Conservation (phyloP, 257 asterid genomes). For the Fraxinus cuspidata region DNA sequence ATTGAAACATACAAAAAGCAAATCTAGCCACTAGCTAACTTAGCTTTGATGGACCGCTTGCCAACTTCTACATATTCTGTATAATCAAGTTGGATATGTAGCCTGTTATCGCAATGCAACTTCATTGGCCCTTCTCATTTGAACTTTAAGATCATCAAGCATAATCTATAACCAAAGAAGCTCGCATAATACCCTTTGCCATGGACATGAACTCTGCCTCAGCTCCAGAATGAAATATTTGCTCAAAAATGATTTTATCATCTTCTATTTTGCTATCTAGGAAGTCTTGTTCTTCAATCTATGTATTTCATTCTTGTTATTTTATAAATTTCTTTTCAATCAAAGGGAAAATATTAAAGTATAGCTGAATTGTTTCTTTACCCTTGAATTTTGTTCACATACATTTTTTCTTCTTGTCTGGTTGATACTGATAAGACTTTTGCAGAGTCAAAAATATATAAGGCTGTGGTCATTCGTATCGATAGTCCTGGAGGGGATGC, state of each 20-base stretch:
- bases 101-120: neutral
- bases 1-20: neutral
- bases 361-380: neutral
- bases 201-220: neutral
- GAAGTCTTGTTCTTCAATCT: neutral
- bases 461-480: slow-evolving; percentile 88
- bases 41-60: neutral
- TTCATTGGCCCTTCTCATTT: slow-evolving; percentile 10
- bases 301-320: neutral
- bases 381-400: slow-evolving; percentile 7
- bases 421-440: slow-evolving; percentile 16
- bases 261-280: neutral
- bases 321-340: neutral
- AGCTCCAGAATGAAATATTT: slow-evolving; percentile 1
- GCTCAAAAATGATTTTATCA: neutral
- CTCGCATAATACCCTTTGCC: slow-evolving; percentile 7
- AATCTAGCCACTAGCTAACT: slow-evolving; percentile 4
- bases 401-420: slow-evolving; percentile 13
- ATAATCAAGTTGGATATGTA: neutral
- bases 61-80: neutral
- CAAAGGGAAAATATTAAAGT: neutral
- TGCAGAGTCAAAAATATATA: slow-evolving; percentile 84
- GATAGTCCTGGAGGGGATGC: slow-evolving; percentile 99
- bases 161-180: neutral
- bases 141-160: neutral